Evolutionary conservation across 805 yeast genomes (phyloP).

Genomic region (Yamadazyma philogaea): DNA sequence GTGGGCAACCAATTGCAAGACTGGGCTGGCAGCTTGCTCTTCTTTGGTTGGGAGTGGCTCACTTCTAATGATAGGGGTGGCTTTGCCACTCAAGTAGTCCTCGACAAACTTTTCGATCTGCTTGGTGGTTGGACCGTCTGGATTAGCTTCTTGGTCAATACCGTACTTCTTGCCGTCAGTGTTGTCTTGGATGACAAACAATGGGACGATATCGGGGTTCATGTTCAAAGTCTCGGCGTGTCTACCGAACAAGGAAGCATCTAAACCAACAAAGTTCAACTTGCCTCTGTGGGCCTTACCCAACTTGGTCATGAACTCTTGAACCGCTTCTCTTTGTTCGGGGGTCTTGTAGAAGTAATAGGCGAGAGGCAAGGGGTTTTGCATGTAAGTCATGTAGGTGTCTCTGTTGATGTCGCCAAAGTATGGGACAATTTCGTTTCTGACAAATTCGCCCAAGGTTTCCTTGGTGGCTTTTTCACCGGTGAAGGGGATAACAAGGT

Average conservation of each 20-base stretch:
- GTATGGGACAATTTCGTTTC: slow-evolving; percentile 68
- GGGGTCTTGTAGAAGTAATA: slow-evolving; percentile 78
- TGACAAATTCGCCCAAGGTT: slow-evolving; percentile 46
- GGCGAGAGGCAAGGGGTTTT: slow-evolving; percentile 72
- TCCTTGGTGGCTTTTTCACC: slow-evolving; percentile 30
- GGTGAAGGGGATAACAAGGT: slow-evolving; percentile 47
- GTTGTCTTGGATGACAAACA: slow-evolving; percentile 82
- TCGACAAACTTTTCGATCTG: slow-evolving; percentile 61
- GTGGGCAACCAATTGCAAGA: slow-evolving; percentile 75
- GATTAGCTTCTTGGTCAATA: slow-evolving; percentile 55
- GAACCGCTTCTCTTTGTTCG: slow-evolving; percentile 60
- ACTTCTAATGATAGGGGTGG: slow-evolving; percentile 73
- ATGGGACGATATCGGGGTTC: slow-evolving; percentile 77
- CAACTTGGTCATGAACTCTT: slow-evolving; percentile 51
- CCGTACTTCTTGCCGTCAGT: slow-evolving; percentile 72
- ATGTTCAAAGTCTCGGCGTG: slow-evolving; percentile 86
- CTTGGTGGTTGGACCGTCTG: slow-evolving; percentile 41
- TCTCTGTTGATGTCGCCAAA: slow-evolving; percentile 85
- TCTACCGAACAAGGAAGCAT: slow-evolving; percentile 73
- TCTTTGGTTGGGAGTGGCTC: slow-evolving; percentile 84
- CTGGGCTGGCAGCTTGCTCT: slow-evolving; percentile 55
- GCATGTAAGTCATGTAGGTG: slow-evolving; percentile 73
- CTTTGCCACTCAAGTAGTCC: slow-evolving; percentile 59
- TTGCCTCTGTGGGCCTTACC: slow-evolving; percentile 78
- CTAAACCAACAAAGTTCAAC: slow-evolving; percentile 84